Evolutionary conservation across 805 yeast genomes (phyloP), one percentile per base, ranked within the genome.

Genomic region (Yarrowia keelungensis): DNA sequence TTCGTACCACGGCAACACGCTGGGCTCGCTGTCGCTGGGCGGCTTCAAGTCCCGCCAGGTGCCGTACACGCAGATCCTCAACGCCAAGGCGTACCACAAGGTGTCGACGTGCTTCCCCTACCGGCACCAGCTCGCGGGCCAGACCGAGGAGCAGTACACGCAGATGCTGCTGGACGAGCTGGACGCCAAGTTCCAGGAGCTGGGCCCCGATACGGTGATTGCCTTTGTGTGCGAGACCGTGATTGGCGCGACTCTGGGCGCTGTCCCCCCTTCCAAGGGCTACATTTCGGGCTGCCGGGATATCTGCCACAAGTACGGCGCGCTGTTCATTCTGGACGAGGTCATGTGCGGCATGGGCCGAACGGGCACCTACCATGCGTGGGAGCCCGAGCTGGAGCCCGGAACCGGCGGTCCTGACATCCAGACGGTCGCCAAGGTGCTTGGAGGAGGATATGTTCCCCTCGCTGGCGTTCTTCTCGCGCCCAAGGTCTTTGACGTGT

Each of bases 261-360:
- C 83, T 59, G 77, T 80, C 22, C 79, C 81, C 19, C 84, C 85
- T 62, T 78, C 82, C 69, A 79, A 80, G 72, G 84, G 84, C 50
- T 84, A 84, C 75, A 76, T 83, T 70, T 82, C 81, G 64, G 86
- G 84, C 14, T 76, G 81, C 59, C 76, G 83, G 67, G 81, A 78
- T 58, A 75, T 85, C 62, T 84, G 86, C 74, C 81, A 83, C 76
- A 84, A 85, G 74, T 84, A 84, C 75, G 87, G 83, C 62, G 79
- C 82, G 49, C 74, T 84, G 56, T 77, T 85, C 73, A 79, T 83
- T 77, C 75, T 84, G 64, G 88, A 85, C 73, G 88, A 85, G 76
- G 85, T 85, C 65, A 84, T 85, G 86, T 84, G 86, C 73, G 88
- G 88, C 42, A 80, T 84, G 46, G 87, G 87, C 26, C 80, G 88